A percentile compares a stretch with the other conserved stretches of the same genome.
Evolutionary conservation across 345 rosid species (phyloP).

Genomic region (Aurinia saxatilis): DNA sequence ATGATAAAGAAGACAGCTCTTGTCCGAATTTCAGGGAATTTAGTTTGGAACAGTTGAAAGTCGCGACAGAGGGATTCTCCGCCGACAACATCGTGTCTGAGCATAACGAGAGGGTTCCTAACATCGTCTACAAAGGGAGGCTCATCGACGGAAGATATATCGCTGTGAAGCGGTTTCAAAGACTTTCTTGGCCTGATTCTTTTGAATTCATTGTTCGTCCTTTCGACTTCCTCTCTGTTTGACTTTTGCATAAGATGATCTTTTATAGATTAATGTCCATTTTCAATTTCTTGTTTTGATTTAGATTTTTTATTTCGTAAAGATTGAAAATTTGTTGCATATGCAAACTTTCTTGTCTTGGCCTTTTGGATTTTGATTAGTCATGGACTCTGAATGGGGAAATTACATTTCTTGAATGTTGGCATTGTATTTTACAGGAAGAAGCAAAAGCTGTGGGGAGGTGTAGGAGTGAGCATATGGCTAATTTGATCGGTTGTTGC

Average conservation of each 20-base stretch:
- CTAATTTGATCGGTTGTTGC: constrained; percentile 87
- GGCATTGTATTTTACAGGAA: constrained; percentile 40
- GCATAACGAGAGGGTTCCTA: constrained; percentile 93
- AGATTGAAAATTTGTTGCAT: not conserved
- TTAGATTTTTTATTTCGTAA: not conserved
- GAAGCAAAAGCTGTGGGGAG: constrained; percentile 86
- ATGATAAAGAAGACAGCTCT: not conserved
- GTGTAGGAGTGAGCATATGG: constrained; percentile 81
- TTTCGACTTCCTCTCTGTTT: not conserved
- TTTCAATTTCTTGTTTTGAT: too few relatives aligned
- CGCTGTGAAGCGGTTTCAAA: constrained; percentile 88
- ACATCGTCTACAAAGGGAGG: constrained; percentile 79
- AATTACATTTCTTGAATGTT: not conserved
- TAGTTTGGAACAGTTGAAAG: constrained; percentile 56
- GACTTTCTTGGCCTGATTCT: constrained; percentile 88
- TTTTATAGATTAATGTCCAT: too few relatives aligned
- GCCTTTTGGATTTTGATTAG: too few relatives aligned
- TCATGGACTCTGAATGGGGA: too few relatives aligned
- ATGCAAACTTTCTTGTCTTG: too few relatives aligned
- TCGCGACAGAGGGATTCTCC: constrained; percentile 70
- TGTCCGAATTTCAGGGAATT: constrained; percentile 67
- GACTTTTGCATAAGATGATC: not conserved
- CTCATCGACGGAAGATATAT: constrained; percentile 48
- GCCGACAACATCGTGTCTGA: constrained; percentile 84
- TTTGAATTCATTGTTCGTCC: constrained; percentile 77